Percentiles rank a stretch among this genome's conserved stretches.
These are phyloP conservation scores for Spinacia oleracea DNA, from an alignment of 179 eudicot genomes.

Conservation along the genomic window DNA sequence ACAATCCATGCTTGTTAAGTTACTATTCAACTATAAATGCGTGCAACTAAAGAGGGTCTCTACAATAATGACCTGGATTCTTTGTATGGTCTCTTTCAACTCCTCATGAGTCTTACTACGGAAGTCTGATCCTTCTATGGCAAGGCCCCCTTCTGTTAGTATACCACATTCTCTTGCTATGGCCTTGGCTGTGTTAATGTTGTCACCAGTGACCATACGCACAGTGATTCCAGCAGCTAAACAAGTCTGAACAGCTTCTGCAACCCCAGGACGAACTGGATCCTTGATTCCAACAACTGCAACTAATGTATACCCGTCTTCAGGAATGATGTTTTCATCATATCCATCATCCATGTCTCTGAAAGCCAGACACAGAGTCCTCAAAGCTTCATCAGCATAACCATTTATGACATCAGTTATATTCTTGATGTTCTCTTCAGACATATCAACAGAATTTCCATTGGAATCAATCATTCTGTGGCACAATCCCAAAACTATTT, in stretches of 20 bases:
- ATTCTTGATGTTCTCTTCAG: conserved; percentile 47
- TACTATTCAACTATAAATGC: not conserved
- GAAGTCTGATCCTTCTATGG: conserved; percentile 83
- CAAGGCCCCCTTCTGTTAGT: conserved; percentile 66
- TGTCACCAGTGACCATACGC: conserved; percentile 96
- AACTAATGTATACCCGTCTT: conserved; percentile 65
- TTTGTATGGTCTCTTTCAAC: conserved; percentile 59
- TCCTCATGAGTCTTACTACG: conserved; percentile 49
- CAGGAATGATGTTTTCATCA: conserved; percentile 46
- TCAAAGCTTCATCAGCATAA: conserved; percentile 72
- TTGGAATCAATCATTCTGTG: conserved; percentile 47
- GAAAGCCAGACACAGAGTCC: conserved; percentile 83
- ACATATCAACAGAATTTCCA: conserved; percentile 51
- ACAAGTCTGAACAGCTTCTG: conserved; percentile 76
- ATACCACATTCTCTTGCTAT: conserved; percentile 96
- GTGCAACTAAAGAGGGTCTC: not conserved
- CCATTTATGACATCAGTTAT: conserved; percentile 55
- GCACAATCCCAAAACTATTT: conserved; percentile 70
- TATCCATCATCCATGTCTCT: conserved; percentile 49
- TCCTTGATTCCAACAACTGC: conserved; percentile 85
- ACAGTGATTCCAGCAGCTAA: conserved; percentile 84
- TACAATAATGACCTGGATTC: conserved; percentile 58
- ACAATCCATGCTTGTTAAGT: not conserved
- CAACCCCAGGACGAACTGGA: conserved; percentile 83
- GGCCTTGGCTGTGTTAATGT: conserved; percentile 88